Evolutionary conservation across 78 protist species (phyloP), one percentile per base, ranked within the genome.

Genomic region (Dictyostelium capitatum): DNA sequence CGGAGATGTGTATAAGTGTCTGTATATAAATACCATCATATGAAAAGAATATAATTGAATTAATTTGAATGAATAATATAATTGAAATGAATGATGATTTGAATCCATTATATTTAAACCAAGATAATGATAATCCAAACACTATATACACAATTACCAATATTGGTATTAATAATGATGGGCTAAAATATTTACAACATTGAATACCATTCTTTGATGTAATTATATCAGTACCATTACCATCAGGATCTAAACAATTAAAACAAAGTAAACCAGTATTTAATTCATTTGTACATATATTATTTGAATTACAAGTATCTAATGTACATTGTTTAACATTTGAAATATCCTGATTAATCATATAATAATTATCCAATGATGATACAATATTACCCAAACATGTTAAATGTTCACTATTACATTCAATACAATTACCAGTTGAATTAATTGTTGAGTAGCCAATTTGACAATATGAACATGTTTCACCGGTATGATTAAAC

Each of bases 41-140:
- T 28, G 72, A 64, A 64, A 25, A 64, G 72, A 64, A 64, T 64
- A 64, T 19, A 8, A 64, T 41, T 64, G 72, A 64, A 28, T 64
- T 64, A 28, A 28, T 64, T 64, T 64, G 72, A 64, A 64, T 23
- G 72, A 64, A 64, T 25, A 64, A 4, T 10, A 64, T 64, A 11
- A 64, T 28, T 64, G 20, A 30, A 11, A 17, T 12, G 12, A 64
- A 25, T 25, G 41, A 17, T n/a, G 25, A 8, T n/a, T 19, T 64
- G 8, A 57, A 57, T 25, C 46, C 12, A 25, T n/a, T 11, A 28
- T 64, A 10, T 64, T 64, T 64, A 12, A 64, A n/a, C 25, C n/a
- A 28, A 11, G 72, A 64, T 28, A 64, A 25, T 0, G 25, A 6
- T 11, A 64, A 64, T 28, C 17, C 72, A 64, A 64, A 64, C n/a